Evolutionary conservation across 371 early-diverging fungal genomes (phyloP).

Genomic region (Syncephalastrum sp.): DNA sequence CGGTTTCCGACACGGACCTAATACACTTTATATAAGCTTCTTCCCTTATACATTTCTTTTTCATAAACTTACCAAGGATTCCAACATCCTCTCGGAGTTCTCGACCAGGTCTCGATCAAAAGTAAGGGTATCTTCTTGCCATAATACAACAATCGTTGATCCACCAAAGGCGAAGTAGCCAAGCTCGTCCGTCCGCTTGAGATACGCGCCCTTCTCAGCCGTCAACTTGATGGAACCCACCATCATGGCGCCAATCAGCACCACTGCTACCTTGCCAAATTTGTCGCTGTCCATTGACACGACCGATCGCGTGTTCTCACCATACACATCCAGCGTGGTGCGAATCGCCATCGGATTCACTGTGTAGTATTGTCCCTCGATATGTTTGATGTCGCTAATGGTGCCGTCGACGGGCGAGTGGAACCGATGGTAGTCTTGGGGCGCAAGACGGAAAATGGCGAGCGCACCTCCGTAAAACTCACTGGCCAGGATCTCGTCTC

Average conservation of each 20-base stretch:
- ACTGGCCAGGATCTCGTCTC: constrained; percentile 47
- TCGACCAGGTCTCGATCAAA: constrained; percentile 28
- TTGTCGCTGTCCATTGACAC: constrained; percentile 64
- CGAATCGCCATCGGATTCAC: constrained; percentile 90
- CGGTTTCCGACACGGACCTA: constrained; percentile 18
- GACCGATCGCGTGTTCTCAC: constrained; percentile 80
- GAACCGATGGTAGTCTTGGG: constrained; percentile 89
- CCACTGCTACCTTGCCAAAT: constrained; percentile 76
- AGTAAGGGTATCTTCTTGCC: constrained; percentile 44
- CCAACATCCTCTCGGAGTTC: constrained; percentile 27
- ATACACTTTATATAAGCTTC: neutral
- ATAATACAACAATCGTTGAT: constrained; percentile 74
- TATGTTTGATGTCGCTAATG: constrained; percentile 53
- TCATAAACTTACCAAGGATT: constrained; percentile 22
- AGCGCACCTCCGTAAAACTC: constrained; percentile 67
- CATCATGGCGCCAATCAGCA: constrained; percentile 87
- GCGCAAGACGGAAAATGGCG: constrained; percentile 81
- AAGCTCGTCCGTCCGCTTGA: constrained; percentile 74
- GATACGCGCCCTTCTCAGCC: constrained; percentile 46
- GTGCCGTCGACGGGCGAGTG: constrained; percentile 81
- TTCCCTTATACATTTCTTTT: neutral
- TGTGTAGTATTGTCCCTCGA: constrained; percentile 78
- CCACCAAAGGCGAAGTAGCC: constrained; percentile 87
- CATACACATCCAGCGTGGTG: constrained; percentile 77
- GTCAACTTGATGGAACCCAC: constrained; percentile 83